Percentiles rank a stretch among this genome's conserved stretches.
phyloP scores from a whole-genome alignment of 768 basidiomycete genomes.

The Cystofilobasidium ferigula region DNA sequence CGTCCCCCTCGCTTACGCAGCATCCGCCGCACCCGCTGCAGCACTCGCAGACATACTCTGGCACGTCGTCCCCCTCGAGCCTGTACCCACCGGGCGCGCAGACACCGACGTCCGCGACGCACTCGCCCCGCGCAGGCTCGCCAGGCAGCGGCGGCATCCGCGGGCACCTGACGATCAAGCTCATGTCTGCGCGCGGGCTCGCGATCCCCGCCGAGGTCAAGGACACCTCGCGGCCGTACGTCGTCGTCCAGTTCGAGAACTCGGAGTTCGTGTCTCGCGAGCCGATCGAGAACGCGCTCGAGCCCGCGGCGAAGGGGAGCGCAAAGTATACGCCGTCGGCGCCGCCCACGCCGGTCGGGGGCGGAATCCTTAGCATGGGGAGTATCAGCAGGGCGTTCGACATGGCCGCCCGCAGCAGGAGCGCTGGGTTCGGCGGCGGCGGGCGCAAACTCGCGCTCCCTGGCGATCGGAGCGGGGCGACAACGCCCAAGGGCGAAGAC shows the following conservation, averaged over 20 bases:
- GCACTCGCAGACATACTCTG: conserved; percentile 18
- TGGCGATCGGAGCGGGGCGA: conserved; percentile 24
- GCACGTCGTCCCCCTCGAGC: conserved; percentile 28
- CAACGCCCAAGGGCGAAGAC: conserved; percentile 26
- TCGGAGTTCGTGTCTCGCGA: conserved; percentile 94
- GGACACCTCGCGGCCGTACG: conserved; percentile 47
- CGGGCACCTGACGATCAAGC: conserved; percentile 82
- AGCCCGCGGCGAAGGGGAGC: conserved; percentile 68
- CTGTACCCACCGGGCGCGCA: conserved; percentile 25
- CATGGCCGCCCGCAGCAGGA: conserved; percentile 24
- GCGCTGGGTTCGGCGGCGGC: conserved; percentile 11
- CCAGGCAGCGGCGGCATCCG: conserved; percentile 32
- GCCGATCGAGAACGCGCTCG: conserved; percentile 71
- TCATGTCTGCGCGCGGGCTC: conserved; percentile 79
- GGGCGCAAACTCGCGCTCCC: conserved; percentile 21
- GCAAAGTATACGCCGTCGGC: conserved; percentile 46
- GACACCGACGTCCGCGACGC: neutral
- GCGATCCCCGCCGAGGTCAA: conserved; percentile 45
- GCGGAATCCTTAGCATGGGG: conserved; percentile 24
- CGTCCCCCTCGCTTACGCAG: conserved; percentile 14
- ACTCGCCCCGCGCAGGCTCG: conserved; percentile 18
- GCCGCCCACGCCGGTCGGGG: conserved; percentile 13
- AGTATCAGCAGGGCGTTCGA: conserved; percentile 25
- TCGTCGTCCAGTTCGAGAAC: conserved; percentile 96
- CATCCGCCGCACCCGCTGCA: conserved; percentile 20